Conservation (phyloP, 208 protist species). For the Trypanosoma vivax region DNA sequence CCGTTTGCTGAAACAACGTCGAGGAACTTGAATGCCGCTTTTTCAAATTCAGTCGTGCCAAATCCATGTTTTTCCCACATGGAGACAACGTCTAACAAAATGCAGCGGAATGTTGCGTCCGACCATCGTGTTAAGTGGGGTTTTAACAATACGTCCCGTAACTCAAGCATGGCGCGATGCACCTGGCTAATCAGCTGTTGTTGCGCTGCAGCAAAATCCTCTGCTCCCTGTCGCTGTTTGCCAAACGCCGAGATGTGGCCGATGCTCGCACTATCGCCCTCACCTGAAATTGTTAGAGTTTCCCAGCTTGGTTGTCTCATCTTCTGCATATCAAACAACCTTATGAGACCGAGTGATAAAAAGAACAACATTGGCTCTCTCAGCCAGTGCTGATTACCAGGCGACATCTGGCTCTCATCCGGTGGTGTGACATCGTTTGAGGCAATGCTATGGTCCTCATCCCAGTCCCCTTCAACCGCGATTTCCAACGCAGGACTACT, state of each 20-base stretch:
- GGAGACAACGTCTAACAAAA: constrained; percentile 30
- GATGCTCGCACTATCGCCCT: constrained; percentile 8
- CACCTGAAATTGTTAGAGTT: constrained; percentile 2
- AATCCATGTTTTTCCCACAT: constrained; percentile 41
- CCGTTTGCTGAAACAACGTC: constrained; percentile 42
- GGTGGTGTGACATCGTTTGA: too few species aligned
- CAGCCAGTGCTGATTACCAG: too few species aligned
- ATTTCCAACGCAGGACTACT: too few species aligned
- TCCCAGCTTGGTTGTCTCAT: constrained; percentile 12
- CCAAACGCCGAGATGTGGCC: background rate
- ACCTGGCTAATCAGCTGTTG: constrained; percentile 23
- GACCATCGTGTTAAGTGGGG: constrained; percentile 43
- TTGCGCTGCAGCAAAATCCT: constrained; percentile 10
- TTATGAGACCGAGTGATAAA: constrained; percentile 51
- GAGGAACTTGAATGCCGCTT: constrained; percentile 35
- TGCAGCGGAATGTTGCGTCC: constrained; percentile 20
- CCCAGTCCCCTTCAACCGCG: too few species aligned
- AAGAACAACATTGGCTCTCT: constrained; percentile 58
- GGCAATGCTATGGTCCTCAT: too few species aligned
- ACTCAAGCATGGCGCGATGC: constrained; percentile 35
- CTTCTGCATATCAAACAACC: constrained; percentile 45
- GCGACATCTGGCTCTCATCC: too few species aligned
- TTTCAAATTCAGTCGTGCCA: constrained; percentile 38
- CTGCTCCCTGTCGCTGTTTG: background rate
- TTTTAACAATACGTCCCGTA: constrained; percentile 38